Conservation (phyloP, 495 filamentous ascomycete species). For the Terfezia claveryi region DNA sequence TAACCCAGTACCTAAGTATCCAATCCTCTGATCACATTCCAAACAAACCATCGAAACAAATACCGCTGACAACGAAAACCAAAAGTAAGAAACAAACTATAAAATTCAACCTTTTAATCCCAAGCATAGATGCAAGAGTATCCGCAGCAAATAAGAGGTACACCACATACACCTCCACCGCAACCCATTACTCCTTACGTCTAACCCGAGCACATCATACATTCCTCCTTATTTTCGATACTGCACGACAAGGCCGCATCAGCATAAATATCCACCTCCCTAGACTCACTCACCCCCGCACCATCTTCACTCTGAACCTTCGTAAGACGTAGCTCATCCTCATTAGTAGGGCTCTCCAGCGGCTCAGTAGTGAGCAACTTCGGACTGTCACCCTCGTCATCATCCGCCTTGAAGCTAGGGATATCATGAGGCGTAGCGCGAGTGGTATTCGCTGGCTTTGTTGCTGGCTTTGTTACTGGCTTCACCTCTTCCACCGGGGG, state of each 20-base stretch:
- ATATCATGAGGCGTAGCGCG: conserved; percentile 9
- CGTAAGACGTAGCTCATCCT: conserved; percentile 20
- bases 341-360: conserved; percentile 27
- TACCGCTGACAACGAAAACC: too few species aligned
- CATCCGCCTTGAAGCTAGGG: conserved; percentile 23
- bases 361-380: conserved; percentile 52
- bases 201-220: conserved; percentile 52
- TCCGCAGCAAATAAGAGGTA: too few species aligned
- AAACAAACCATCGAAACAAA: too few species aligned
- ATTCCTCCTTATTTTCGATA: conserved; percentile 56
- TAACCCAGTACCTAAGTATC: too few species aligned
- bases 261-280: conserved; percentile 80
- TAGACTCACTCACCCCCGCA: conserved; percentile 39
- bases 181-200: not conserved
- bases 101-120: too few species aligned
- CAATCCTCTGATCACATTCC: too few species aligned
- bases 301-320: conserved; percentile 44
- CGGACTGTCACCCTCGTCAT: conserved; percentile 48
- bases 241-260: conserved; percentile 76
- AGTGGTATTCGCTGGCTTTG: conserved; percentile 12
- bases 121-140: too few species aligned
- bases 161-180: too few species aligned
- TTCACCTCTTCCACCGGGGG: conserved; percentile 29
- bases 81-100: too few species aligned
- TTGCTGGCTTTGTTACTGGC: conserved; percentile 38